These are phyloP conservation scores for Agroathelia rolfsii DNA, from an alignment of 1,284 basidiomycete genomes.

Conservation along the genomic window DNA sequence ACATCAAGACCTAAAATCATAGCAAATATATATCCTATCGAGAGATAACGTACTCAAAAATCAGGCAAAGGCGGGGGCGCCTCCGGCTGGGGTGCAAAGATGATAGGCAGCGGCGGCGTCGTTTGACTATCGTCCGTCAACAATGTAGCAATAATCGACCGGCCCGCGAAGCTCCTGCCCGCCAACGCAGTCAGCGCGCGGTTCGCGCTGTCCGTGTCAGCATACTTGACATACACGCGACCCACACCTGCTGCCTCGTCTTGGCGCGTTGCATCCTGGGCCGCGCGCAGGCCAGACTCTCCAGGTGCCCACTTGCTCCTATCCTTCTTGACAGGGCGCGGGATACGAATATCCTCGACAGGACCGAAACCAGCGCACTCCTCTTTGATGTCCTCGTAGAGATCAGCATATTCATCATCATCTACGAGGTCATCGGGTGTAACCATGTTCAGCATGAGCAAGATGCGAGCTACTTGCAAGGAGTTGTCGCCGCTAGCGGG, in stretches of 20 bases:
- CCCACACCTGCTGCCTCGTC: constrained; percentile 90
- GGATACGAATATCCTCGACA: constrained; percentile 83
- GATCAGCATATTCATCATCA: constrained; percentile 89
- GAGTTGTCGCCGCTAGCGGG: constrained; percentile 64
- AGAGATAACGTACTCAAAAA: no score
- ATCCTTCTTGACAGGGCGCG: constrained; percentile 80
- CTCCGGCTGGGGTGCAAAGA: constrained; percentile 75
- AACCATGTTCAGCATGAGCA: constrained; percentile 99
- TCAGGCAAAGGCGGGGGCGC: constrained; percentile 65
- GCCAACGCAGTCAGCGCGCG: constrained; percentile 77
- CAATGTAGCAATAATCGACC: constrained; percentile 79
- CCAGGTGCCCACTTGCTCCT: constrained; percentile 69
- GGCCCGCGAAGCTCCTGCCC: constrained; percentile 84
- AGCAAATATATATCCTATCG: no score
- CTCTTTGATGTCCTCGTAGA: constrained; percentile 91
- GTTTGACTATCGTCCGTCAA: constrained; percentile 74
- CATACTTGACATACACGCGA: constrained; percentile 86
- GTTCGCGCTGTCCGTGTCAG: constrained; percentile 48
- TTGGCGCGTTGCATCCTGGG: constrained; percentile 54
- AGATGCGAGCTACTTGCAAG: constrained; percentile 61
- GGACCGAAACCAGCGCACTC: constrained; percentile 80
- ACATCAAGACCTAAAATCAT: no score
- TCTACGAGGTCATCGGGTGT: constrained; percentile 86
- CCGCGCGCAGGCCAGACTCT: constrained; percentile 49
- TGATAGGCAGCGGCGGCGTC: constrained; percentile 66